Evolutionary conservation across 352 stramenopile genomes (phyloP).

Genomic region (Globisporangium solare): DNA sequence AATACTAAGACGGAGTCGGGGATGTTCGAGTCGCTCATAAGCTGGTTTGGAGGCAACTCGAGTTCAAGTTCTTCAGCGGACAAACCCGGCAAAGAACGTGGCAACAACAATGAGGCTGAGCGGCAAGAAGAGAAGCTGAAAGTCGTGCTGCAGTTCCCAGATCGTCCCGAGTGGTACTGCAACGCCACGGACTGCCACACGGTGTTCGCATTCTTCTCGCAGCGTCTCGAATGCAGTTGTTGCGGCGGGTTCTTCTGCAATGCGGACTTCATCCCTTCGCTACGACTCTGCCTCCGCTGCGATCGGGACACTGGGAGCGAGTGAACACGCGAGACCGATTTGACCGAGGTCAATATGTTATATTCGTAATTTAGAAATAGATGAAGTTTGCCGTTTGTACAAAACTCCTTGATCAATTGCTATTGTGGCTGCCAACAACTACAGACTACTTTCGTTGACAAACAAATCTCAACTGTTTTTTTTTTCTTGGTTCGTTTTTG

Average conservation of each 20-base stretch:
- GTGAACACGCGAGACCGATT: not conserved
- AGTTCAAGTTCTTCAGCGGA: not conserved
- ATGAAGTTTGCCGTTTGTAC: constrained; percentile 6
- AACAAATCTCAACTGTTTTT: not conserved
- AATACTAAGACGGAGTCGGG: not conserved
- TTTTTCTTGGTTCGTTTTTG: not conserved
- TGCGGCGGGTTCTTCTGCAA: constrained; percentile 62
- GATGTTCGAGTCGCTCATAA: constrained; percentile 1
- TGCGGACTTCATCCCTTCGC: constrained; percentile 35
- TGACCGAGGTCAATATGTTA: not conserved
- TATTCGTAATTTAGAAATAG: constrained; percentile 3
- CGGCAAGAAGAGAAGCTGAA: constrained; percentile 3
- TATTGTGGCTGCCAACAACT: not conserved
- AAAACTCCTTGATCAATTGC: constrained; percentile 2
- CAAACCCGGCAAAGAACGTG: not conserved
- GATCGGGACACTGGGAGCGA: constrained; percentile 2
- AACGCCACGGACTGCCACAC: constrained; percentile 51
- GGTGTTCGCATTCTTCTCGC: constrained; percentile 66
- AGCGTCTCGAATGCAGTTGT: constrained; percentile 36
- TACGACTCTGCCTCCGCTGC: constrained; percentile 26
- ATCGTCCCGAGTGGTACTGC: constrained; percentile 71
- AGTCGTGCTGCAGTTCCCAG: constrained; percentile 39
- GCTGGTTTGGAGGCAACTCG: constrained; percentile 3
- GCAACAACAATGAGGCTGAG: not conserved
- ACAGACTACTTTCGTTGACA: too few species aligned